Conservation (phyloP, 2,329 filamentous ascomycete species). For the Botryotinia convoluta region DNA sequence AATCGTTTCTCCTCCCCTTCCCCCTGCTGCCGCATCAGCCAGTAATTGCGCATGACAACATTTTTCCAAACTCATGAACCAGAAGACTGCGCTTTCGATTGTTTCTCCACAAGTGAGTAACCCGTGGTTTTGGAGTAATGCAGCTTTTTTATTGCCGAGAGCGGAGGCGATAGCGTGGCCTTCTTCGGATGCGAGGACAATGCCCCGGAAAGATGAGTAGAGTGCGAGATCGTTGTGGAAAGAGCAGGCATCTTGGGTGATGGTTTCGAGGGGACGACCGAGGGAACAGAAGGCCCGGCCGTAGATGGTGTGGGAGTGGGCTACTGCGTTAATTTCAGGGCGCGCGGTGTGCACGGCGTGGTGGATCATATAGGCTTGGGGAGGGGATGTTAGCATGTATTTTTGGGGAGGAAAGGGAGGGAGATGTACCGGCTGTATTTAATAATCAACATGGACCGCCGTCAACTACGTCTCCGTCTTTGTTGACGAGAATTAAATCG, state of each 20-base stretch:
- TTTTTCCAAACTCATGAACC: constrained; percentile 52
- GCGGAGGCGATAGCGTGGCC: constrained; percentile 48
- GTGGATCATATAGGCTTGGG: constrained; percentile 56
- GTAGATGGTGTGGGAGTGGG: constrained; percentile 57
- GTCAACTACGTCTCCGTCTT: constrained; percentile 59
- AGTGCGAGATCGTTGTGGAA: constrained; percentile 47
- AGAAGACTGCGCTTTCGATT: constrained; percentile 52
- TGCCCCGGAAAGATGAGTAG: constrained; percentile 48
- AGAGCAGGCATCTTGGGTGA: constrained; percentile 54
- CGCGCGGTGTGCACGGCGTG: constrained; percentile 57
- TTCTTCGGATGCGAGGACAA: constrained; percentile 53
- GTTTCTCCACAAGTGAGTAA: constrained; percentile 50
- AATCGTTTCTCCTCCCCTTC: constrained; percentile 60
- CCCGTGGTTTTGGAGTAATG: constrained; percentile 54
- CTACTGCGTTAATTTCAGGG: constrained; percentile 57
- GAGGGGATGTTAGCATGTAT: background rate
- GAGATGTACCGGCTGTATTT: constrained; percentile 35
- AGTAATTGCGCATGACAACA: constrained; percentile 50
- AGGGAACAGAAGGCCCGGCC: constrained; percentile 61
- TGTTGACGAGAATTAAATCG: constrained; percentile 65
- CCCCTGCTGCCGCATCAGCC: constrained; percentile 58
- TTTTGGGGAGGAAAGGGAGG: background rate
- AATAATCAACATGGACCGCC: constrained; percentile 47
- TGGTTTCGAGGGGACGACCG: constrained; percentile 44
- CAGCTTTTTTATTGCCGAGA: constrained; percentile 50